phyloP scores from a whole-genome alignment of 768 basidiomycete species.

The Kwoniella dendrophila region DNA sequence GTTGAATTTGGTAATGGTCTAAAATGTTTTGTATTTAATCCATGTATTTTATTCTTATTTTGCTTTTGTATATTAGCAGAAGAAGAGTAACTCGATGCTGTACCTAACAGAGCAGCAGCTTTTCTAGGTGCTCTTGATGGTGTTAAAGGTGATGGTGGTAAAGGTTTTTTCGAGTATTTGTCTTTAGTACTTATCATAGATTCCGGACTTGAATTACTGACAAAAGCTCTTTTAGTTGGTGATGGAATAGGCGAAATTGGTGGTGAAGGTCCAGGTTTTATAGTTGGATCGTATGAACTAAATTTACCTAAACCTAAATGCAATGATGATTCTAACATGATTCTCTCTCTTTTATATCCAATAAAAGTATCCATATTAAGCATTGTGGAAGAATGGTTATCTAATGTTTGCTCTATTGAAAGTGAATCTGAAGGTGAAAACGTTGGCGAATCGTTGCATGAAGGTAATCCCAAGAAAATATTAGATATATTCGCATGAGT shows the following conservation, averaged over 20 bases:
- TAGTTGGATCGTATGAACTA: slow-evolving; percentile 26
- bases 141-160: slow-evolving; percentile 35
- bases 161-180: slow-evolving; percentile 4
- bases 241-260: slow-evolving; percentile 22
- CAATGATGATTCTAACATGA: slow-evolving; percentile 22
- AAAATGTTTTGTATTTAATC: slow-evolving; percentile 28
- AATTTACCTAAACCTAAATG: slow-evolving; percentile 42
- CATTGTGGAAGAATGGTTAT: no score
- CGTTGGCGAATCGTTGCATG: background rate
- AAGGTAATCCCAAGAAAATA: slow-evolving; percentile 29
- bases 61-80: background rate
- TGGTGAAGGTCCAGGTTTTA: slow-evolving; percentile 36
- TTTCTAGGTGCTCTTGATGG: slow-evolving; percentile 45
- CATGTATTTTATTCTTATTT: slow-evolving; percentile 1
- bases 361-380: no score
- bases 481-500: slow-evolving; percentile 39
- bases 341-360: no score
- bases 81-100: slow-evolving; percentile 1
- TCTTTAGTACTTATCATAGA: background rate
- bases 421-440: no score
- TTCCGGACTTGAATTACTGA: background rate
- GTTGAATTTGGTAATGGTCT: slow-evolving; percentile 36
- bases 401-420: no score
- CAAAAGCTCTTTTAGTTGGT: slow-evolving; percentile 21
- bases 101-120: slow-evolving; percentile 41